Percentiles rank a stretch among this genome's conserved stretches.
phyloP scores from a whole-genome alignment of 805 yeast species.

The Hanseniaspora meyeri region DNA sequence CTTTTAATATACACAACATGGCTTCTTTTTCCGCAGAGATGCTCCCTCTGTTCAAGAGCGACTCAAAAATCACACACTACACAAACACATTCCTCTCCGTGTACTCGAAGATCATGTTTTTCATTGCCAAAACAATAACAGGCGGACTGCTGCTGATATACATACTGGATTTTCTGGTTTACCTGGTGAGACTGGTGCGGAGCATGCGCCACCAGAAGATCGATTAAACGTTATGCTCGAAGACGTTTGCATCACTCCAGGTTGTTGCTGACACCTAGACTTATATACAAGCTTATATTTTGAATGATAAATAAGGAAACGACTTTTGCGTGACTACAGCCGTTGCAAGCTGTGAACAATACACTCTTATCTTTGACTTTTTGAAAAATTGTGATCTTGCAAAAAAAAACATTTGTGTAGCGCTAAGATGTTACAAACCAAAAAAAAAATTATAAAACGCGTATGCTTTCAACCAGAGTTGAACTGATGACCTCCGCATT shows the following conservation, averaged over 20 bases:
- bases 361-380: too few species aligned
- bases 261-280: too few species aligned
- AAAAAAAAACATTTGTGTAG: too few species aligned
- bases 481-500: conserved; percentile 15
- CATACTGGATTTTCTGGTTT: neutral
- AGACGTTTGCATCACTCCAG: too few species aligned
- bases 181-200: neutral
- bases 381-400: too few species aligned
- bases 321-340: too few species aligned
- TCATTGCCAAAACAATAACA: conserved; percentile 1
- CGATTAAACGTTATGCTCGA: neutral
- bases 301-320: too few species aligned
- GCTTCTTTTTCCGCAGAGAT: neutral
- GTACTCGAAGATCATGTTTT: conserved; percentile 5
- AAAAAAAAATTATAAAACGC: neutral
- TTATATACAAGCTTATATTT: too few species aligned
- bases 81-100: neutral
- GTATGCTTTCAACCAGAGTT: conserved; percentile 13
- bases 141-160: neutral
- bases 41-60: neutral
- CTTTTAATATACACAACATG: neutral
- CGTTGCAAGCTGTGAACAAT: too few species aligned
- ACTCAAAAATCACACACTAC: neutral
- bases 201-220: neutral
- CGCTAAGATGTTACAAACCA: too few species aligned